Evolutionary conservation across 2,329 filamentous ascomycete species (phyloP), one percentile per base, ranked within the genome.

Genomic region (Monilinia polystroma): DNA sequence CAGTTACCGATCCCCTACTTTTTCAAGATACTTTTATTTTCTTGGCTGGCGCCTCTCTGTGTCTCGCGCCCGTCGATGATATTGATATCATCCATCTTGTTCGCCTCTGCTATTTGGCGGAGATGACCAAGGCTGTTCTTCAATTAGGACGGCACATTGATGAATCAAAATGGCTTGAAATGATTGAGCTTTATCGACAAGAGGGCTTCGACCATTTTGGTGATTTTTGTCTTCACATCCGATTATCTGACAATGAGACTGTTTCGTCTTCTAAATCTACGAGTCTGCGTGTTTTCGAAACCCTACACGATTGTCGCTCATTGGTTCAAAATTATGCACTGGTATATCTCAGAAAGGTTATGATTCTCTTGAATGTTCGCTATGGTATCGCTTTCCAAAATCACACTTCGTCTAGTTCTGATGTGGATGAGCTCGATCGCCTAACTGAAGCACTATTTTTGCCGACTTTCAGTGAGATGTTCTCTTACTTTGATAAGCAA

Each of bases 331-430:
- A 90, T 73, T 99, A 98, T 75, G 92, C 93, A 4, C 82, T 97
- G n/a, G 84, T 87, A 0, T 99, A 97, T 80, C 81, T 99, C 51
- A 90, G 95, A 68, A 99, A 99, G 80, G 84, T 85, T 10, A 84
- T 88, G 55, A 85, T 99, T 58, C 85, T 98, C 49, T 85, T 98
- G 70, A 89, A 98, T 76, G 89, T 96, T 68, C 90, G 92, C 72
- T 93, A 91, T 75, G 94, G 94, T 23, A 87, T 98, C 62, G 91
- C 97, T 71, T 93, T 98, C 74, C 90, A 90, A 54, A 88, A 84
- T 74, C 85, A 90, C 67, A 81, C 88, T 43, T 84, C 88, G 63
- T 81, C 83, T 5, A 82, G 84, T 55, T 82, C 87, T 0, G 87
- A 90, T 68, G 85, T 86, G 26, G 85, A 92, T 62, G 95, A 99